These are phyloP conservation scores for Phytophthora tentaculata DNA, from an alignment of 352 stramenopile genomes.

Conservation along the genomic window DNA sequence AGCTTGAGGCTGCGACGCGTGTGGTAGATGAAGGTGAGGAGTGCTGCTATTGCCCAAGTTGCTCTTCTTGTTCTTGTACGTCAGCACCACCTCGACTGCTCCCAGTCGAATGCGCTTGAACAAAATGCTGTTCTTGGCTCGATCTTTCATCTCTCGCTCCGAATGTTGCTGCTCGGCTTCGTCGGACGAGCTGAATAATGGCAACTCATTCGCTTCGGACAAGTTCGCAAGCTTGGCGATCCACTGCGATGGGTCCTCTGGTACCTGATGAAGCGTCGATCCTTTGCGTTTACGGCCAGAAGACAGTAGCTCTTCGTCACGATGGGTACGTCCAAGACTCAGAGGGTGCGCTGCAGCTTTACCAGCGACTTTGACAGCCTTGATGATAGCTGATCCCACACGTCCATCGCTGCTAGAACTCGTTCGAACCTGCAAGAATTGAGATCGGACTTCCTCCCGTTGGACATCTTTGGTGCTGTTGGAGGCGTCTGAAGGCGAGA, in stretches of 20 bases:
- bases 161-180: conserved; percentile 16
- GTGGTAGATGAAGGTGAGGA: conserved; percentile 16
- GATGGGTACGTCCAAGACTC: conserved; percentile 41
- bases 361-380: conserved; percentile 63
- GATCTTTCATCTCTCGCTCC: conserved; percentile 44
- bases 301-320: conserved; percentile 28
- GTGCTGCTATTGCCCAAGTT: conserved; percentile 18
- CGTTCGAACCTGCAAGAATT: conserved; percentile 56
- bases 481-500: conserved; percentile 37
- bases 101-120: conserved; percentile 87
- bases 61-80: conserved; percentile 83
- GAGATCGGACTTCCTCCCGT: conserved; percentile 66
- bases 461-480: conserved; percentile 54
- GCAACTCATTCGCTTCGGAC: conserved; percentile 35
- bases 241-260: conserved; percentile 57
- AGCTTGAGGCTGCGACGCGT: conserved; percentile 41
- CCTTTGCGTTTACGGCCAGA: conserved; percentile 19
- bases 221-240: conserved; percentile 38
- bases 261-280: conserved; percentile 34
- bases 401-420: conserved; percentile 38
- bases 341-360: conserved; percentile 66
- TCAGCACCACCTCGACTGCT: conserved; percentile 77
- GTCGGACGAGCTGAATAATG: conserved; percentile 18
- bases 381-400: conserved; percentile 60
- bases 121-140: conserved; percentile 59